Base-by-base conservation (phyloP, 345 rosid species). In the Sapria himalayana region DNA sequence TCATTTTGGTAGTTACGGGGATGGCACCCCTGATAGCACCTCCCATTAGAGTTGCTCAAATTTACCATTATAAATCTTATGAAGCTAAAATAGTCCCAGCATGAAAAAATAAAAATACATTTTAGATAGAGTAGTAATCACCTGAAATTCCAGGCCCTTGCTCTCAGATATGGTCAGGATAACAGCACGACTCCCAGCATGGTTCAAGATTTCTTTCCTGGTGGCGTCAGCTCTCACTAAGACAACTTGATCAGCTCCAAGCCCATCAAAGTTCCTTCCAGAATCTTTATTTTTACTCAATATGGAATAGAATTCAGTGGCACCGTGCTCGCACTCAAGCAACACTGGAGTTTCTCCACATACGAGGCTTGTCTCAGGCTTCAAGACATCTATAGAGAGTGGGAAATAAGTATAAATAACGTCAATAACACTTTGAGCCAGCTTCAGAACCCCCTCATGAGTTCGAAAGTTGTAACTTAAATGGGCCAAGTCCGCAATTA, bases 111-210 rank as follows among this genome's bases (percentile, higher is more conserved):
- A n/a, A n/a, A n/a, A n/a, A n/a, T n/a, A n/a, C n/a, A n/a, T n/a
- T n/a, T n/a, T n/a, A n/a, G n/a, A n/a, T 2, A n/a, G 18, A 16
- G 14, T 11, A 43, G 2, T n/a, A 48, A 42, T 36, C 4, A 70
- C 73, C 76, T 63, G 67, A 56, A 70, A 70, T 51, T 70, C 70
- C 16, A 70, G 43, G 35, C 76, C 76, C 55, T 63, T 70, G 61
- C 76, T 53, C 32, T 70, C 73, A 3, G 66, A 24, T 14, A 62
- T 43, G 5, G 67, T 70, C 48, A 66, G 39, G 15, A 66, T 58
- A 45, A 70, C 70, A 22, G 76, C 76, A 31, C 66, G 69, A 41
- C 63, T 65, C 27, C 69, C 64, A n/a, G 65, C 59, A 25, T 34
- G 24, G 19, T 44, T 34, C 9, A 37, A 32, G 15, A 62, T 45